phyloP scores from a whole-genome alignment of 371 early-diverging fungal species.

The Syncephalis fuscata region DNA sequence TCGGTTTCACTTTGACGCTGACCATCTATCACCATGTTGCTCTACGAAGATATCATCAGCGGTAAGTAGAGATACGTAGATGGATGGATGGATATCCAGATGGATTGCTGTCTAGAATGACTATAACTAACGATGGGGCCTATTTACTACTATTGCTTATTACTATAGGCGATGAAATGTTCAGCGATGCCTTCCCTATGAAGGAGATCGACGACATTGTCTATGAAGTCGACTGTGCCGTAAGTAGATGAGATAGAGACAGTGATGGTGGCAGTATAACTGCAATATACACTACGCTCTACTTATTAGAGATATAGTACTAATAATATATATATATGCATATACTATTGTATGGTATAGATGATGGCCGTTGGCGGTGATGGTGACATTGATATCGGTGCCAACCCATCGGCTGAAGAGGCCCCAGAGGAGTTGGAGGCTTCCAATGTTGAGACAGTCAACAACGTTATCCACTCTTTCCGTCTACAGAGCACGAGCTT shows the following conservation, averaged over 20 bases:
- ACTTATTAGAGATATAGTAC: neutral
- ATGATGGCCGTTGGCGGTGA: constrained; percentile 46
- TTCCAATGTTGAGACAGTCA: constrained; percentile 32
- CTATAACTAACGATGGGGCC: neutral
- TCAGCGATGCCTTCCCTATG: constrained; percentile 77
- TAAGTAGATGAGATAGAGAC: constrained; percentile 11
- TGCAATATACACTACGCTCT: too few species aligned
- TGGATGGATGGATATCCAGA: neutral
- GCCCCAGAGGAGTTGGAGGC: constrained; percentile 49
- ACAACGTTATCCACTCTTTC: constrained; percentile 74
- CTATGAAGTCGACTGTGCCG: constrained; percentile 68
- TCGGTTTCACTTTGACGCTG: too few species aligned
- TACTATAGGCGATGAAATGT: constrained; percentile 64
- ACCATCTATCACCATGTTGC: constrained; percentile 23
- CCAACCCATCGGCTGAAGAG: constrained; percentile 87
- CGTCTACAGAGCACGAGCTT: constrained; percentile 61
- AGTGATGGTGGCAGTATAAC: too few species aligned
- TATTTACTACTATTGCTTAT: neutral
- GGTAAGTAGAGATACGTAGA: constrained; percentile 34
- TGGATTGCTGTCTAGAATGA: too few species aligned
- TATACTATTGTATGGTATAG: constrained; percentile 3
- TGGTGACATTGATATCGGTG: constrained; percentile 76
- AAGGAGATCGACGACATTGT: constrained; percentile 45
- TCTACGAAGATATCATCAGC: constrained; percentile 42
- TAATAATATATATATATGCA: neutral